A percentile compares a stretch with the other conserved stretches of the same genome.
These are phyloP conservation scores for Yarrowia phangngaensis DNA, from an alignment of 805 yeast species.

Conservation along the genomic window DNA sequence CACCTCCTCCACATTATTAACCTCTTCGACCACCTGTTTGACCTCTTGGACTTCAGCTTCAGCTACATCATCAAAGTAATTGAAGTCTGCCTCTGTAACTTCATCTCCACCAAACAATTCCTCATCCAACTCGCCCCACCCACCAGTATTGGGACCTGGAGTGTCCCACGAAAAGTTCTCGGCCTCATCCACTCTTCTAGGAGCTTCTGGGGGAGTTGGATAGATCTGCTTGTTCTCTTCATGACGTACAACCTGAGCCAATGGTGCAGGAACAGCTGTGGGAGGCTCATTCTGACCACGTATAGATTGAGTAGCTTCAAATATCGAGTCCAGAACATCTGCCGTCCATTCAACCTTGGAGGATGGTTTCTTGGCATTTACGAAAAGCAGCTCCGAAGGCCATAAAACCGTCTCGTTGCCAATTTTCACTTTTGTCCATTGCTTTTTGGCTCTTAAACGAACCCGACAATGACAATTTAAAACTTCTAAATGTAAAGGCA, in stretches of 20 bases:
- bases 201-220: slow-evolving; percentile 41
- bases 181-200: slow-evolving; percentile 22
- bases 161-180: slow-evolving; percentile 28
- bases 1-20: background rate
- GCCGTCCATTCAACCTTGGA: background rate
- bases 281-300: background rate
- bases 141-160: slow-evolving; percentile 32
- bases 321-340: slow-evolving; percentile 8
- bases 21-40: background rate
- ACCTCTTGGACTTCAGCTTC: background rate
- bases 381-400: slow-evolving; percentile 15
- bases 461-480: slow-evolving; percentile 7
- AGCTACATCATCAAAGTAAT: slow-evolving; percentile 39
- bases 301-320: slow-evolving; percentile 12
- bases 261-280: background rate
- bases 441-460: slow-evolving; percentile 5
- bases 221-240: slow-evolving; percentile 30
- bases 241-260: background rate
- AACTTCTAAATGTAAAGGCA: background rate
- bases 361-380: background rate
- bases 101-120: slow-evolving; percentile 40
- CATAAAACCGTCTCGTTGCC: background rate
- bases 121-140: slow-evolving; percentile 37
- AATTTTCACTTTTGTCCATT: slow-evolving; percentile 4
- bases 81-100: slow-evolving; percentile 45